Evolutionary conservation across 768 basidiomycete species (phyloP), one percentile per base, ranked within the genome.

Genomic region (Thelephora ganbajun): DNA sequence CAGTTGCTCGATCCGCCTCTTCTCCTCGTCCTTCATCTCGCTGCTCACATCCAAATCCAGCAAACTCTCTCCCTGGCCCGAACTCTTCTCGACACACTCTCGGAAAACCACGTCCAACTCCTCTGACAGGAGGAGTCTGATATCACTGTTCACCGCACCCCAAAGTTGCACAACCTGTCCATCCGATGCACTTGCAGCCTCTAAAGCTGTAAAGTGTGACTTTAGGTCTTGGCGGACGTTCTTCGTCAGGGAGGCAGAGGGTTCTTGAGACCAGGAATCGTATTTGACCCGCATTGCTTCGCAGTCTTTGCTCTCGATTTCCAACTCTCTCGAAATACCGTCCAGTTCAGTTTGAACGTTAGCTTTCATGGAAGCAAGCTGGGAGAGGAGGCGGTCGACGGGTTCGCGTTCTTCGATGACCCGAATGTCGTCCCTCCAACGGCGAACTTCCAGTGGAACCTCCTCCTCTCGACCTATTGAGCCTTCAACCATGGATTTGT

Each of bases 221-320:
- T 90, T 90, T 47, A 97, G 63, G 58, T 92, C 90, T 51, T 77
- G 77, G 12, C 92, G 71, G 48, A 85, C 61, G 5, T 70, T 63
- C 60, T 85, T 83, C 39, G 83, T 85, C 49, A 80, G 63, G 1
- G 75, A 71, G 0, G 87, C 80, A 4, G 83, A 83, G 0, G 94
- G 93, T 7, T 76, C 73, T 62, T 96, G 93, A 6, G 83, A 80
- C 83, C 89, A 97, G 54, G 91, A 82, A 26, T 83, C 83, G 61
- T 89, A 93, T 62, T 84, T 84, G 57, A 91, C 83, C 48, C 92
- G 70, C 79, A 82, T 77, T 44, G 73, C 69, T 64, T 99, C 94
- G 63, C 92, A 97, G 43, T 92, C 90, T 53, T 79, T 69, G 33
- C 77, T 80, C 63, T 98, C 96, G 35, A 66, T 65, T 13, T 96